Evolutionary conservation across 129 eudicot genomes (phyloP).

Genomic region (Rutidosis leptorrhynchoides): DNA sequence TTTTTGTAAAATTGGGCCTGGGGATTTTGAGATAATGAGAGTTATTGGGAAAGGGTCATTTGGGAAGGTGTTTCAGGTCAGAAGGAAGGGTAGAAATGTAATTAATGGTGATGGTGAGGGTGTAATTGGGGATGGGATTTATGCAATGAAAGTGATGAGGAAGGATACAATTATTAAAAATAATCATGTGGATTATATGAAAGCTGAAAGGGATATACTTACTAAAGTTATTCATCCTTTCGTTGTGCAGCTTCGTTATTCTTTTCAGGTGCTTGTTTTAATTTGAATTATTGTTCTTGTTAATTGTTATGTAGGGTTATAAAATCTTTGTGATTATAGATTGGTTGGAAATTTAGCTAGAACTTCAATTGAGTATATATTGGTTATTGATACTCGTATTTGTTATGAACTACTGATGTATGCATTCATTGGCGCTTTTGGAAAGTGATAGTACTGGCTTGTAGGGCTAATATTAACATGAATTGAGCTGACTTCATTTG

Average conservation of each 20-base stretch:
- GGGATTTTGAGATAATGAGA: constrained; percentile 83
- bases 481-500: neutral
- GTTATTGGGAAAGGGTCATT: constrained; percentile 83
- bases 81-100: constrained; percentile 46
- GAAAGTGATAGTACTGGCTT: neutral
- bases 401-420: neutral
- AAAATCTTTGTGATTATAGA: neutral
- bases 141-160: constrained; percentile 93
- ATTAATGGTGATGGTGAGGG: constrained; percentile 23
- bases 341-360: neutral
- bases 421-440: neutral
- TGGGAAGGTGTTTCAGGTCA: constrained; percentile 90
- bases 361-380: neutral
- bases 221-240: constrained; percentile 94
- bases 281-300: neutral
- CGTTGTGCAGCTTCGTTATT: constrained; percentile 84
- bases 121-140: constrained; percentile 72
- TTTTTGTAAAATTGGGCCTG: constrained; percentile 47
- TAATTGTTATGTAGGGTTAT: neutral
- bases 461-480: neutral
- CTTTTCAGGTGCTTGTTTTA: constrained; percentile 71
- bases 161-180: constrained; percentile 87
- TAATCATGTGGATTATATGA: constrained; percentile 97
- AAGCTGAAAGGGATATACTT: constrained; percentile 90
- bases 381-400: too few relatives aligned